These are phyloP conservation scores for Lactarius sp. DNA, from an alignment of 768 basidiomycete species.

Conservation along the genomic window DNA sequence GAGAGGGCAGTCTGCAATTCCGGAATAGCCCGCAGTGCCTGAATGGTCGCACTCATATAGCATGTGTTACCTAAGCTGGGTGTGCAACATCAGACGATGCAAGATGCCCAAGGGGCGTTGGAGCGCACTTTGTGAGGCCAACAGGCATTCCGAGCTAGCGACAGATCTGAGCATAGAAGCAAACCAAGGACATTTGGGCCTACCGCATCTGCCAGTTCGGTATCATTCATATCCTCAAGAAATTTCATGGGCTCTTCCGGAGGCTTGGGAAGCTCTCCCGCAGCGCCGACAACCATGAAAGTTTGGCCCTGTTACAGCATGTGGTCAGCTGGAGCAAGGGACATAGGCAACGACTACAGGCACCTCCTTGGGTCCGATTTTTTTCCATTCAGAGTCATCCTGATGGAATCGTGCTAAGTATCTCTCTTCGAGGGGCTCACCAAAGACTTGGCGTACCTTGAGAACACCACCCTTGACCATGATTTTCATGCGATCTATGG, in stretches of 20 bases:
- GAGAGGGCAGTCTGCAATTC: constrained; percentile 74
- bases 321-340: constrained; percentile 2
- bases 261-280: constrained; percentile 86
- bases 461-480: constrained; percentile 91
- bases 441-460: constrained; percentile 51
- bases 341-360: constrained; percentile 27
- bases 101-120: constrained; percentile 2
- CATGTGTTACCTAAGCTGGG: constrained; percentile 81
- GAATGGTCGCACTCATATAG: constrained; percentile 95
- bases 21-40: constrained; percentile 89
- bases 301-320: constrained; percentile 63
- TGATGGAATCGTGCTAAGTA: constrained; percentile 28
- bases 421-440: background rate
- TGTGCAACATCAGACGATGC: constrained; percentile 30
- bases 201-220: constrained; percentile 75
- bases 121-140: constrained; percentile 63
- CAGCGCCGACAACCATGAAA: constrained; percentile 90
- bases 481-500: constrained; percentile 91
- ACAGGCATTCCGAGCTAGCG: constrained; percentile 66
- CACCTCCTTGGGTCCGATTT: constrained; percentile 78
- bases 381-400: constrained; percentile 87
- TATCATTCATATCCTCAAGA: constrained; percentile 89
- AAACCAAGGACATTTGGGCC: constrained; percentile 27
- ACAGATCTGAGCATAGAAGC: background rate
- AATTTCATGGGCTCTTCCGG: constrained; percentile 77